Evolutionary conservation across 306 rosid species (phyloP).

Genomic region (Malus sieversii): DNA sequence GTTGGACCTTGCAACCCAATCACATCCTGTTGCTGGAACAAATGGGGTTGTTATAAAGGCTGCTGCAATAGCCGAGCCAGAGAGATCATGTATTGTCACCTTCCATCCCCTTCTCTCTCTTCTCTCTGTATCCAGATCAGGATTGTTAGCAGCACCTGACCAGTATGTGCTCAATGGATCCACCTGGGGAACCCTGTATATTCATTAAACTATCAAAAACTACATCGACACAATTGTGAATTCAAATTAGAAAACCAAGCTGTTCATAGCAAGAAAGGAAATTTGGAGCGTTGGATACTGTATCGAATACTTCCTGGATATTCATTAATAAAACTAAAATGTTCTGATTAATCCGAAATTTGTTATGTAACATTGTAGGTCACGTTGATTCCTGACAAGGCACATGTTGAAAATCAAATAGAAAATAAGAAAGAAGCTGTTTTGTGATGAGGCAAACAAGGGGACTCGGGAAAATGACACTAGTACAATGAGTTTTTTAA

Average conservation of each 20-base stretch:
- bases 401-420: neutral
- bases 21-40: conserved; percentile 95
- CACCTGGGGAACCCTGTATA: conserved; percentile 72
- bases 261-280: neutral
- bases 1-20: conserved; percentile 89
- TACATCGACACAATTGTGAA: neutral
- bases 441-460: neutral
- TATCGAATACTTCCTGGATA: neutral
- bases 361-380: neutral
- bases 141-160: conserved; percentile 47
- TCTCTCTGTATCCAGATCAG: conserved; percentile 50
- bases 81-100: conserved; percentile 96
- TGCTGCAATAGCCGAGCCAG: conserved; percentile 98
- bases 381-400: neutral
- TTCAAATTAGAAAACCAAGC: neutral
- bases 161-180: conserved; percentile 74
- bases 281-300: neutral
- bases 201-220: conserved; percentile 24
- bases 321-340: neutral
- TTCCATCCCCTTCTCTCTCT: conserved; percentile 95
- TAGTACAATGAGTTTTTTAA: neutral
- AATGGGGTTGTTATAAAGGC: conserved; percentile 98
- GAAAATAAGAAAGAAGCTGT: neutral
- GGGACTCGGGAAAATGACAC: neutral
- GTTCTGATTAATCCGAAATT: neutral